A percentile compares a stretch with the other conserved stretches of the same genome.
Conservation (phyloP, 2,329 filamentous ascomycete genomes). For the Stachybotrys echinatus region DNA sequence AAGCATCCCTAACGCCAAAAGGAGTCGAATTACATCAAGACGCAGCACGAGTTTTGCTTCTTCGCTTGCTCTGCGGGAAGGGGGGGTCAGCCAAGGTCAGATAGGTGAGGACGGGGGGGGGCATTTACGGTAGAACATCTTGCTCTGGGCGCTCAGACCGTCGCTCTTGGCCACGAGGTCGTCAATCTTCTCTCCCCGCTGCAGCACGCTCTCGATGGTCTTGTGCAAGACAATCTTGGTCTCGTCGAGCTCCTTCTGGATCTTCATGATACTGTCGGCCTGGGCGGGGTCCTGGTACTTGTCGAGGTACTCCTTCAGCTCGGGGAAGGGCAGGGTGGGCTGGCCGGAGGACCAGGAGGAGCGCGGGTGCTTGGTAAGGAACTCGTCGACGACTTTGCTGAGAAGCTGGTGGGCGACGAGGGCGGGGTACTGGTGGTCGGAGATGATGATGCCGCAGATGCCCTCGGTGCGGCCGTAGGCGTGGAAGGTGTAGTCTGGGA, state of each 20-base stretch:
- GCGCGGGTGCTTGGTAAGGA: constrained; percentile 69
- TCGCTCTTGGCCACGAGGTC: constrained; percentile 91
- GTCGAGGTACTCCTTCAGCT: constrained; percentile 69
- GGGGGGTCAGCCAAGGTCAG: constrained; percentile 7
- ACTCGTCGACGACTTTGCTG: constrained; percentile 83
- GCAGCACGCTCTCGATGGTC: constrained; percentile 82
- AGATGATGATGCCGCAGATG: constrained; percentile 71
- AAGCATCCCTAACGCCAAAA: background rate
- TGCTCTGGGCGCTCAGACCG: constrained; percentile 83
- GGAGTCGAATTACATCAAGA: constrained; percentile 51
- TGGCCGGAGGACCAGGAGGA: constrained; percentile 57
- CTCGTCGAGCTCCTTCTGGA: constrained; percentile 94
- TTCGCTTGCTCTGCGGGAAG: constrained; percentile 55
- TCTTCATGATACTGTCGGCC: constrained; percentile 90
- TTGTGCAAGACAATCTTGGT: constrained; percentile 97
- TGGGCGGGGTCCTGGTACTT: constrained; percentile 82
- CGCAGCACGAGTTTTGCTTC: constrained; percentile 75
- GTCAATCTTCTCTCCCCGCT: constrained; percentile 96
- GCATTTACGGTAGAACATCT: constrained; percentile 87
- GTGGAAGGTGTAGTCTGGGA: constrained; percentile 65
- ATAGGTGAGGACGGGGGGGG: background rate
- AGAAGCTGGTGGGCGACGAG: constrained; percentile 83
- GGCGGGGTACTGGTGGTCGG: constrained; percentile 68
- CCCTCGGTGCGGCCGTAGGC: constrained; percentile 72
- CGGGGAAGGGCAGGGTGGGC: constrained; percentile 57